Conservation (phyloP, 768 basidiomycete species). For the Mycena epipterygia region DNA sequence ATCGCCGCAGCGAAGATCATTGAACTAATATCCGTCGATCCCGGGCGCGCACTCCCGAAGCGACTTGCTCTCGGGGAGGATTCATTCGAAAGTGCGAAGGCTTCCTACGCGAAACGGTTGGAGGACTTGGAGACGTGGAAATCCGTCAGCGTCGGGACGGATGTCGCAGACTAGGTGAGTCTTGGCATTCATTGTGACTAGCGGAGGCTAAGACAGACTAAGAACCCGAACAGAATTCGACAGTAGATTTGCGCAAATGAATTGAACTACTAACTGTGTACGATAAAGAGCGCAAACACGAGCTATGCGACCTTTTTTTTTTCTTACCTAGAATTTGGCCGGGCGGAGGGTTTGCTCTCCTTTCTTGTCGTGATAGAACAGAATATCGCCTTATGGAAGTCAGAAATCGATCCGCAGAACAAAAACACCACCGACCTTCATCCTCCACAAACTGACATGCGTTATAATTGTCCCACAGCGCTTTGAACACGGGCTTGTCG, state of each 20-base stretch:
- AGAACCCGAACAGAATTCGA: no score
- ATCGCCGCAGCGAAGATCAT: constrained; percentile 33
- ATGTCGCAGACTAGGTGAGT: not conserved
- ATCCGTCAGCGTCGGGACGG: constrained; percentile 22
- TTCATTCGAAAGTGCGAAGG: constrained; percentile 1
- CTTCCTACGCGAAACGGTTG: not conserved
- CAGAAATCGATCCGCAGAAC: not conserved
- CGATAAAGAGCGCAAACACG: no score
- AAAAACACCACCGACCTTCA: constrained; percentile 36
- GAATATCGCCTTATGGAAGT: constrained; percentile 9
- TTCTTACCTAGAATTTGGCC: no score
- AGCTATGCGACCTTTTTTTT: no score
- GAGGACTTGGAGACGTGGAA: constrained; percentile 23
- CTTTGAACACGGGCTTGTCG: constrained; percentile 44
- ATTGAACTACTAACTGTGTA: no score
- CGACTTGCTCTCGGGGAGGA: constrained; percentile 31
- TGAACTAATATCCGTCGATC: constrained; percentile 24
- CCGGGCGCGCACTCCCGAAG: constrained; percentile 21
- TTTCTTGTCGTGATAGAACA: constrained; percentile 32
- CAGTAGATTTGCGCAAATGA: no score
- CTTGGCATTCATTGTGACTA: no score
- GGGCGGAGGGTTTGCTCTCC: not conserved
- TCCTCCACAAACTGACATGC: constrained; percentile 53
- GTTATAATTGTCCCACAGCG: constrained; percentile 50
- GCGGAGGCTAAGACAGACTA: no score